phyloP scores from a whole-genome alignment of 345 rosid genomes.

The Syzygium aqueum region DNA sequence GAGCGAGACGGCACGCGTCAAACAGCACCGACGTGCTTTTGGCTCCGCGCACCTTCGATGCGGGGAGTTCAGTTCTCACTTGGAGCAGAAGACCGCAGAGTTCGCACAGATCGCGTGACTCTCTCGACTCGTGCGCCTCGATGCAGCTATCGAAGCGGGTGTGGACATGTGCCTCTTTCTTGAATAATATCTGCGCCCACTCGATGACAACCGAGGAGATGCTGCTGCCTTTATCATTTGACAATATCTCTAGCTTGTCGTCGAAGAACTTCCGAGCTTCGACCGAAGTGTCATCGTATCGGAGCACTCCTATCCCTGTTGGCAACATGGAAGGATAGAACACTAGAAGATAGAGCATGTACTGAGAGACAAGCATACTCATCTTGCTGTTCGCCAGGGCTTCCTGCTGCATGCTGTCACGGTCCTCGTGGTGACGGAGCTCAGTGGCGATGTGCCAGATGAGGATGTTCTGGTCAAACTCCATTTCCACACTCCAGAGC shows the following conservation, averaged over 20 bases:
- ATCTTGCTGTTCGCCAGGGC: not conserved
- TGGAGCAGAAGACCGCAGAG: not conserved
- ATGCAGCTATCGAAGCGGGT: not conserved
- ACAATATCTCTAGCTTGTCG: not conserved
- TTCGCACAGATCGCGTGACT: not conserved
- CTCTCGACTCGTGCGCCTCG: not conserved
- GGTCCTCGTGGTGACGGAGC: not conserved
- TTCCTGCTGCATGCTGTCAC: not conserved
- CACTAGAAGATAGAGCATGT: not conserved
- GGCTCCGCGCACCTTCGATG: not conserved
- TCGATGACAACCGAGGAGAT: not conserved
- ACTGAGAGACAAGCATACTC: not conserved
- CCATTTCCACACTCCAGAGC: not conserved
- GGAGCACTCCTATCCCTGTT: not conserved
- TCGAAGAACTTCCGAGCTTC: not conserved
- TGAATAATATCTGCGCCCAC: not conserved
- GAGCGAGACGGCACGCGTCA: not conserved
- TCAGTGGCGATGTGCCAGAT: constrained; percentile 14
- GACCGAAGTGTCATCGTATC: not conserved
- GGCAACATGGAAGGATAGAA: not conserved
- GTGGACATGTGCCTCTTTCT: not conserved
- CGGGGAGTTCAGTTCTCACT: not conserved
- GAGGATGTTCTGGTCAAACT: constrained; percentile 10
- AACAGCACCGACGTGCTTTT: not conserved
- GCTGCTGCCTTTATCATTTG: not conserved